Evolutionary conservation across 306 rosid species (phyloP), one percentile per base, ranked within the genome.

Genomic region (Trifolium subterraneum): DNA sequence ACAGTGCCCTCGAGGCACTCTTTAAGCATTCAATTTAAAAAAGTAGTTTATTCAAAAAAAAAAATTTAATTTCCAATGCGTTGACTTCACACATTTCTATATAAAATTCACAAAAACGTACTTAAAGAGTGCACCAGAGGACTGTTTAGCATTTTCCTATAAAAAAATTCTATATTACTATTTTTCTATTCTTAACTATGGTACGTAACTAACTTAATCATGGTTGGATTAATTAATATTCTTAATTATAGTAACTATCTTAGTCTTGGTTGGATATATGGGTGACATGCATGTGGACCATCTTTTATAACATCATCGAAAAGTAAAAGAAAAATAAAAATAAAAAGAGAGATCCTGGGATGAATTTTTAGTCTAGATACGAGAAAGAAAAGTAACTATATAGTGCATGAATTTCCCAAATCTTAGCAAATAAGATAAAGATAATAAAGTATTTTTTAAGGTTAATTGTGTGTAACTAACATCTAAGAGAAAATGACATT

Each of bases 281-380:
- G 33, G 68, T 19, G 58, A 82, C 35, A 67, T 9, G 68, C 35
- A 67, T 9, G 68, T 62, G 71, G 79, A 44, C 52, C 76, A 64
- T 39, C 52, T 13, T 41, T 41, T 41, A 4, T 12, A 33, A 50
- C 15, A 48, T 39, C 58, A 19, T 4, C 3, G 5, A 52, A 38
- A 51, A 8, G 5, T 9, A 44, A 15, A 22, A 29, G 2, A 14
- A 29, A 60, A 29, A 29, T 3, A 4, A 29, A 29, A 0, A 3
- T 27, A 27, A 27, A 27, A 27, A 27, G 31, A 59, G 6, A 59
- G 1, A 27, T 14, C 2, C 11, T 7, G 14, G 11, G 5, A 59
- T 14, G 12, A 14, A 1, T 7, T 29, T 27, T 59, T 59, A 20
- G 60, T 20, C 60, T 59, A 59, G 38, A 29, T 59, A 59, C 2